Percentiles rank a stretch among this genome's conserved stretches.
These are phyloP conservation scores for Trametes punicea DNA, from an alignment of 768 basidiomycete species.

Conservation along the genomic window DNA sequence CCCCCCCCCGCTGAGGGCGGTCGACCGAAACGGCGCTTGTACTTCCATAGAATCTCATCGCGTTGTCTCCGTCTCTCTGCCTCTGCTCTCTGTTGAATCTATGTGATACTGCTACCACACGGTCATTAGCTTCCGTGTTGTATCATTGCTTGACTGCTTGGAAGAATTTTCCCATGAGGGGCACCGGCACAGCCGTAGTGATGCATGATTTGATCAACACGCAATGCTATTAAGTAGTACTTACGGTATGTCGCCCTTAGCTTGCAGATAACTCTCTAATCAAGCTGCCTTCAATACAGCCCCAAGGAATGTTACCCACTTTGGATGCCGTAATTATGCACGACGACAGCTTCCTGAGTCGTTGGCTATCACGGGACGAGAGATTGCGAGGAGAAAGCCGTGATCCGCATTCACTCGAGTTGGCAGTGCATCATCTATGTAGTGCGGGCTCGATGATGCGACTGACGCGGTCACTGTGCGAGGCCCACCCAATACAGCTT, in stretches of 20 bases:
- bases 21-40: not conserved
- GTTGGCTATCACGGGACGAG: not conserved
- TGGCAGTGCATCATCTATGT: conserved; percentile 8
- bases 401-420: conserved; percentile 9
- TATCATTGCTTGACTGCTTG: too few species aligned
- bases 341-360: not conserved
- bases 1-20: too few species aligned
- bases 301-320: not conserved
- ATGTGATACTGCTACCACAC: too few species aligned
- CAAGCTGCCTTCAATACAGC: not conserved
- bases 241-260: not conserved
- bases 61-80: not conserved
- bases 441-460: not conserved
- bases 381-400: conserved; percentile 6
- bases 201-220: not conserved
- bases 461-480: not conserved
- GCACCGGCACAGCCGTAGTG: conserved; percentile 3
- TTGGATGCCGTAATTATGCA: not conserved
- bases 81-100: not conserved
- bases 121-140: too few species aligned
- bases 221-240: not conserved
- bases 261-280: too few species aligned
- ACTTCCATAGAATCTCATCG: not conserved
- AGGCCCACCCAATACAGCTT: not conserved
- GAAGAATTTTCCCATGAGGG: not conserved